A percentile compares a stretch with the other conserved stretches of the same genome.
Evolutionary conservation across 2,329 filamentous ascomycete species (phyloP).

Genomic region (Neonectria faginata): DNA sequence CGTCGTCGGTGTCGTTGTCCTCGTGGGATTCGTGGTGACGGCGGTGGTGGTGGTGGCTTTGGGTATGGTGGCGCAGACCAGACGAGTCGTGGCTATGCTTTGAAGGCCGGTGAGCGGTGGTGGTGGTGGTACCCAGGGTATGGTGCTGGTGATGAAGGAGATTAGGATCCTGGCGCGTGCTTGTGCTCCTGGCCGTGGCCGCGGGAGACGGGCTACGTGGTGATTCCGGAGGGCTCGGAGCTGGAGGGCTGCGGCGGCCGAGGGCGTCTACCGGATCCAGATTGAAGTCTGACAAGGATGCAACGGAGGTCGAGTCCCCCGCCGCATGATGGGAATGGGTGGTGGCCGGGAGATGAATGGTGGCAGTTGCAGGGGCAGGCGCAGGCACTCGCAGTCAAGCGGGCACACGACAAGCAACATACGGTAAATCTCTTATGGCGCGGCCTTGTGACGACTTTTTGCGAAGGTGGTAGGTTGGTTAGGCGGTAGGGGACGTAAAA

Average conservation of each 20-base stretch:
- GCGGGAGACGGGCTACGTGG: slow-evolving; percentile 34
- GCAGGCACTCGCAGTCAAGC: slow-evolving; percentile 14
- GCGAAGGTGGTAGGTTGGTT: slow-evolving; percentile 1
- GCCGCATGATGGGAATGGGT: slow-evolving; percentile 63
- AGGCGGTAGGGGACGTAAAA: slow-evolving; percentile 18
- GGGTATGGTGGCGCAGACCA: slow-evolving; percentile 20
- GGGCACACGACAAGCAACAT: slow-evolving; percentile 26
- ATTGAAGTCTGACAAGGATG: slow-evolving; percentile 60
- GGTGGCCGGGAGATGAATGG: slow-evolving; percentile 41
- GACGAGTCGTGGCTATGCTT: slow-evolving; percentile 38
- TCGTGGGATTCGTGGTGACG: slow-evolving; percentile 33
- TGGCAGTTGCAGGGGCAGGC: slow-evolving; percentile 13
- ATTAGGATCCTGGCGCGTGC: slow-evolving; percentile 30
- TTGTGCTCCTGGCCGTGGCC: slow-evolving; percentile 8
- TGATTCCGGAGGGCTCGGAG: slow-evolving; percentile 42
- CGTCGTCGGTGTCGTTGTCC: slow-evolving; percentile 34
- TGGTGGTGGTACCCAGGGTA: background rate
- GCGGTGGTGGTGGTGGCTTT: slow-evolving; percentile 20
- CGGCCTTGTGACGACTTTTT: slow-evolving; percentile 36
- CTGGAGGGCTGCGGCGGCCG: slow-evolving; percentile 37
- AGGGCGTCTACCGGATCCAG: slow-evolving; percentile 67
- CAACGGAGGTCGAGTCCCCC: slow-evolving; percentile 67
- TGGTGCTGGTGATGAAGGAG: slow-evolving; percentile 30
- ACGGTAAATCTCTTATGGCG: slow-evolving; percentile 18
- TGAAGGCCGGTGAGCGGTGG: background rate